Evolutionary conservation across 202 grass and related monocot species (phyloP), one percentile per base, ranked within the genome.

Genomic region (Bolboschoenoplectus hybrid): DNA sequence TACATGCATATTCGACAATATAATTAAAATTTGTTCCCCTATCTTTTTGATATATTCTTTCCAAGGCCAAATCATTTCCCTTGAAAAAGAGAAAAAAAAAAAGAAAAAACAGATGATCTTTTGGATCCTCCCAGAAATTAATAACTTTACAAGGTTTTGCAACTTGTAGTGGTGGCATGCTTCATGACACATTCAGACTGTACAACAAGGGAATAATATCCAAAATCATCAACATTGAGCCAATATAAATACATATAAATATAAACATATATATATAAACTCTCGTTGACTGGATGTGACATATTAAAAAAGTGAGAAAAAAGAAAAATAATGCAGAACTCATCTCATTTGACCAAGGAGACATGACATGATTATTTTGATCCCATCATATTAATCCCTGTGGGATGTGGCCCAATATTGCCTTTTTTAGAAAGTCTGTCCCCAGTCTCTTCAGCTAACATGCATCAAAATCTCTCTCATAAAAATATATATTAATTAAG

Each of bases 241-340:
- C 11, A 38, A 53, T 50, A 76, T 36, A 53, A 53, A 74, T 74
- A 52, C 0, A 75, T 34, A 75, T 26, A 26, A 26, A 26, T 26
- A 26, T 26, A 26, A 26, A 26, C 26, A 26, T 26, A 26, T 26
- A 74, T 50, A 47, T 26, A 74, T 50, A 47, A 19, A 47, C 80
- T 82, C 2, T 83, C 7, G 20, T 67, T 83, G 81, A 67, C 62
- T 20, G 34, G 81, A 83, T 83, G 81, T 83, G 81, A 83, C 81
- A 67, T 83, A 34, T 43, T 62, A 11, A 64, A 45, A 82, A 67
- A 67, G 43, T 38, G 64, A 49, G 43, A 3, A 49, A 36, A 82
- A 66, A 44, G 20, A 12, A 82, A 83, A 67, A 81, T 35, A 19
- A 34, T 50, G 39, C 47, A 36, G 7, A 20, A 82, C 34, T 45